These are phyloP conservation scores for Leccinum obscurum DNA, from an alignment of 768 basidiomycete genomes.

Conservation along the genomic window DNA sequence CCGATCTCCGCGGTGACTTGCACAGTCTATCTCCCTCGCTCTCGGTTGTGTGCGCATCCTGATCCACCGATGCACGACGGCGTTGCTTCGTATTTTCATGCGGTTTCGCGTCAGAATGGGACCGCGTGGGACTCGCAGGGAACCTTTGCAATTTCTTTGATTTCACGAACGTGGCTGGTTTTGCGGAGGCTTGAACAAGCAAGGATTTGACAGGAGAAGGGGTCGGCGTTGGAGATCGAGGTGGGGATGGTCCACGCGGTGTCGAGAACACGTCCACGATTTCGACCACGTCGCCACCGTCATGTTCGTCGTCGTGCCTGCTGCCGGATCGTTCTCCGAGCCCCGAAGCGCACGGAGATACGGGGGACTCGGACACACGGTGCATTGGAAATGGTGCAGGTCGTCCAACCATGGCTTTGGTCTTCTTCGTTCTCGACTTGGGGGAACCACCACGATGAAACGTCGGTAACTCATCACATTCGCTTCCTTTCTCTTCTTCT, in stretches of 20 bases:
- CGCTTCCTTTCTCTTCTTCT: slow-evolving; percentile 10
- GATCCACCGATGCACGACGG: slow-evolving; percentile 3
- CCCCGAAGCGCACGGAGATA: neutral
- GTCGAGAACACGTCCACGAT: slow-evolving; percentile 25
- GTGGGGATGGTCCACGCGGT: slow-evolving; percentile 21
- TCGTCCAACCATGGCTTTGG: neutral
- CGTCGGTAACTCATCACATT: slow-evolving; percentile 19
- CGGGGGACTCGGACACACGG: neutral
- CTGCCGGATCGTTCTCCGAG: neutral
- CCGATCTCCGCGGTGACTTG: slow-evolving; percentile 30
- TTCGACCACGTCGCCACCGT: slow-evolving; percentile 5
- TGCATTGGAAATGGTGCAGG: slow-evolving; percentile 32
- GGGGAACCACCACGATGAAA: slow-evolving; percentile 20
- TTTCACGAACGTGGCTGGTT: neutral
- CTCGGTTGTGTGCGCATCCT: slow-evolving; percentile 3
- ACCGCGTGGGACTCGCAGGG: slow-evolving; percentile 14
- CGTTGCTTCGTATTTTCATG: slow-evolving; percentile 2
- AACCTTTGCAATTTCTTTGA: slow-evolving; percentile 5
- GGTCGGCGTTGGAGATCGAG: slow-evolving; percentile 22
- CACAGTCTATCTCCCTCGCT: slow-evolving; percentile 7
- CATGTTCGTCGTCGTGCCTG: neutral
- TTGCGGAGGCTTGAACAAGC: neutral
- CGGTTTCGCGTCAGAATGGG: neutral
- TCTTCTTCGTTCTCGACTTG: neutral
- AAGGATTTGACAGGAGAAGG: slow-evolving; percentile 10